phyloP scores from a whole-genome alignment of 2,329 filamentous ascomycete genomes.

The Pseudogymnoascus sp. region DNA sequence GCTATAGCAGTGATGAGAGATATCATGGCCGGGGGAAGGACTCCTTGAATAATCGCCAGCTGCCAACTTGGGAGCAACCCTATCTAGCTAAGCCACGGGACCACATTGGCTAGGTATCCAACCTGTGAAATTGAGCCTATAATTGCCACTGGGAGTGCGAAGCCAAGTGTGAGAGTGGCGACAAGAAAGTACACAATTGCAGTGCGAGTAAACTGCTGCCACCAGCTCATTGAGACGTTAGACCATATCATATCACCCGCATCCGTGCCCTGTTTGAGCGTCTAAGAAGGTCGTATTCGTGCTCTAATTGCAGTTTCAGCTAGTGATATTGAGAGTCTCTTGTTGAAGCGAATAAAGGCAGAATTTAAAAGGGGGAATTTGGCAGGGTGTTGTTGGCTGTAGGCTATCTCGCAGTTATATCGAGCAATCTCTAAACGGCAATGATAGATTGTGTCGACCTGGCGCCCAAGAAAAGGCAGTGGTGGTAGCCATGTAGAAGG shows the following conservation, averaged over 20 bases:
- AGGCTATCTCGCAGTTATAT: slow-evolving; percentile 80
- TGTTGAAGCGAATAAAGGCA: slow-evolving; percentile 93
- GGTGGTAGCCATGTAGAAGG: slow-evolving; percentile 66
- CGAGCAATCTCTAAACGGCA: slow-evolving; percentile 76
- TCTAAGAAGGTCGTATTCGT: too few species aligned
- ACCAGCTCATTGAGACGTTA: slow-evolving; percentile 90
- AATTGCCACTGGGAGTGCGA: too few species aligned
- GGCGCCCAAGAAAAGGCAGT: slow-evolving; percentile 68
- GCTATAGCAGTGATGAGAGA: slow-evolving; percentile 7
- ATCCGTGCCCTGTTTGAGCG: too few species aligned
- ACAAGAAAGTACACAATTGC: slow-evolving; percentile 22
- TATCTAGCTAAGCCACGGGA: too few species aligned
- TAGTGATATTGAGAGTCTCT: slow-evolving; percentile 67
- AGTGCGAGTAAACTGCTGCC: slow-evolving; percentile 71
- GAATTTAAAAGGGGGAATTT: slow-evolving; percentile 84
- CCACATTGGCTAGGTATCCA: slow-evolving; percentile 9
- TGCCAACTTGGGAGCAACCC: too few species aligned
- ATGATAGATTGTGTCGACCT: slow-evolving; percentile 87
- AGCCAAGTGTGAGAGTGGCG: too few species aligned
- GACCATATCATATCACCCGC: too few species aligned
- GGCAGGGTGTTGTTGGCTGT: slow-evolving; percentile 74
- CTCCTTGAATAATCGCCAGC: too few species aligned
- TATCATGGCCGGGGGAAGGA: too few species aligned
- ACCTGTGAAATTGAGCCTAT: too few species aligned
- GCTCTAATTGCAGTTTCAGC: slow-evolving; percentile 81